Base-by-base conservation (phyloP, 805 yeast species). In the Wickerhamiella hasegawae region DNA sequence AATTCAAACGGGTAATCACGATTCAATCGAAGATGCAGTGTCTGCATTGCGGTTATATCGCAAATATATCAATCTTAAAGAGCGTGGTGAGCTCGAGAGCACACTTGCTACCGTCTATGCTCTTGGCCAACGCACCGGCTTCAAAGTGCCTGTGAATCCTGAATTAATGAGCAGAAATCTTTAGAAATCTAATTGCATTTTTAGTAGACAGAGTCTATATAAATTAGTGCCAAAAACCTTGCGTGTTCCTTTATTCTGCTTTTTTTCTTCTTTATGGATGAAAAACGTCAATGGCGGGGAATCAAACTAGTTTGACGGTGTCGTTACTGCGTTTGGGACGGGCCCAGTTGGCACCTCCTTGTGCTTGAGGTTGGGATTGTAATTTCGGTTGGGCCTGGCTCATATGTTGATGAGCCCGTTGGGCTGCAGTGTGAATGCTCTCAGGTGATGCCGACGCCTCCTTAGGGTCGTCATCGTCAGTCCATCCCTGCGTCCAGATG, bases 1-100 rank as follows among this genome's bases (percentile, higher is more conserved):
- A 33, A 93, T 92, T 22, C 99, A 90, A 54, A 73, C 73, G 3
- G 94, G 90, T 2, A 87, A 87, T 51, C 99, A 90, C 56, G 97
- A 92, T 53, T 87, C 97, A 1, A 84, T 90, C 31, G 98, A 90
- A 51, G 99, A 90, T 60, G 96, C 99, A 0, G 61, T 65, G 38
- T 77, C 92, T 9, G 97, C 99, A 0, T 63, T 90, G 45, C 55
- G 69, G 31, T 59, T 90, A 24, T 92, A 81, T 59, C 69, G 71
- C 41, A 73, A 71, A 48, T 87, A 81, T 49, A 55, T 69, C 48
- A 75, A 76, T 43, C 62, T 87, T 43, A 59, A 62, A 34, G 65
- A 61, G 3, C 53, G 57, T 0, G 87, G 80, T 0, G 63, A 60
- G 20, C 68, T 87, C 39, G 81, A 78, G 29, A 57, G 54, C 3